These are phyloP conservation scores for Fusarium duplospermum DNA, from an alignment of 2,329 filamentous ascomycete genomes.

Conservation along the genomic window DNA sequence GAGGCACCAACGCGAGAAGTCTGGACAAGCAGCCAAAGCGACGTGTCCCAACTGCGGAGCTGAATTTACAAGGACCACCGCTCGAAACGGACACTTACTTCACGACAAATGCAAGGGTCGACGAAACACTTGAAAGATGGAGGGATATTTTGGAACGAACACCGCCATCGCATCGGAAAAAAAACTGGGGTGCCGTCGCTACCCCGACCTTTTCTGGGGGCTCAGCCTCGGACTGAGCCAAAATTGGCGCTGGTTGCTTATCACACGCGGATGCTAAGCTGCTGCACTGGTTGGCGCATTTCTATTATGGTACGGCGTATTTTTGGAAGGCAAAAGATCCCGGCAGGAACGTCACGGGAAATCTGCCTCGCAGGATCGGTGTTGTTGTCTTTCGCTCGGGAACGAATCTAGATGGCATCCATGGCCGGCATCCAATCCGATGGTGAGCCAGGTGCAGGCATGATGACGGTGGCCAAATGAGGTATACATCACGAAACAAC, in stretches of 20 bases:
- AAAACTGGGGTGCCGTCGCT: constrained; percentile 29
- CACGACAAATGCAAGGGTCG: constrained; percentile 92
- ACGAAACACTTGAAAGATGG: constrained; percentile 42
- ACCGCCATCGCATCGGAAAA: constrained; percentile 10
- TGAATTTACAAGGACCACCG: constrained; percentile 90
- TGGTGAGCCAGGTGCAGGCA: constrained; percentile 12
- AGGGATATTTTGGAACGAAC: constrained; percentile 11
- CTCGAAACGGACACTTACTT: constrained; percentile 84
- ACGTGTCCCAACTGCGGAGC: constrained; percentile 91
- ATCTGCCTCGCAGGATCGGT: constrained; percentile 22
- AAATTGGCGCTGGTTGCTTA: constrained; percentile 25
- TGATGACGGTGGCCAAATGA: constrained; percentile 11
- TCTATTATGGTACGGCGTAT: constrained; percentile 38
- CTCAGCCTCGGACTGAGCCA: constrained; percentile 39
- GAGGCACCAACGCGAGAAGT: constrained; percentile 93
- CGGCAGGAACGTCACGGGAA: constrained; percentile 16
- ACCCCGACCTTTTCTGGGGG: constrained; percentile 30
- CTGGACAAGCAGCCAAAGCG: constrained; percentile 88
- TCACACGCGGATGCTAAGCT: constrained; percentile 20
- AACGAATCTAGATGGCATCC: constrained; percentile 28
- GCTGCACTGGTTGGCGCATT: constrained; percentile 33
- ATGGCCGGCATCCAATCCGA: constrained; percentile 8
- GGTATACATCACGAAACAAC: constrained; percentile 39
- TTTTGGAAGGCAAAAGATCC: constrained; percentile 26
- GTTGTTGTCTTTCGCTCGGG: constrained; percentile 3